These are phyloP conservation scores for Arthroderma uncinatum DNA, from an alignment of 2,329 filamentous ascomycete genomes.

Conservation along the genomic window DNA sequence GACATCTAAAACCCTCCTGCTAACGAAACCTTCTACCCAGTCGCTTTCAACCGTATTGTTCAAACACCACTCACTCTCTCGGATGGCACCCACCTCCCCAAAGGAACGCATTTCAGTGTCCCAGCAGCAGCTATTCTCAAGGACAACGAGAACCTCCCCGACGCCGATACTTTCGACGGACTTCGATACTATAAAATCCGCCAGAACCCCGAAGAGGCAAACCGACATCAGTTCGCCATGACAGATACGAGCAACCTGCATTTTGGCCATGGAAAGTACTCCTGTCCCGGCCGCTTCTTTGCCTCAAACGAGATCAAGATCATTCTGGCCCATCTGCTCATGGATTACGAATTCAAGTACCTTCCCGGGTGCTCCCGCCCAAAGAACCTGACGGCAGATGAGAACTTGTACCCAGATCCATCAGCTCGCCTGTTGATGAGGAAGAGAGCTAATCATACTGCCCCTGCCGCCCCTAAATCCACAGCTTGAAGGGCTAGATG, in stretches of 20 bases:
- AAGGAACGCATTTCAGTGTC: conserved; percentile 10
- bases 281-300: conserved; percentile 28
- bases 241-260: conserved; percentile 15
- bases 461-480: not conserved
- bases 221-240: conserved; percentile 15
- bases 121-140: conserved; percentile 7
- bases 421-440: conserved; percentile 14
- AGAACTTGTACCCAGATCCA: conserved; percentile 19
- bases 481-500: not conserved
- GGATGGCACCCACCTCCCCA: conserved; percentile 16
- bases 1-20: not conserved
- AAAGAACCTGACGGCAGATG: conserved; percentile 15
- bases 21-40: not conserved
- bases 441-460: not conserved
- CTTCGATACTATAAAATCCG: conserved; percentile 16
- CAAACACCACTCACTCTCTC: conserved; percentile 15
- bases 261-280: conserved; percentile 25
- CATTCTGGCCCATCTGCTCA: conserved; percentile 20
- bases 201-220: conserved; percentile 11
- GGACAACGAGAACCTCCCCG: conserved; percentile 12
- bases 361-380: conserved; percentile 14
- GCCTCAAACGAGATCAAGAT: conserved; percentile 24
- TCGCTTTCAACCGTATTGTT: conserved; percentile 14
- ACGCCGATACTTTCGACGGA: conserved; percentile 19
- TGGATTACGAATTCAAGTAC: conserved; percentile 22